Percentiles rank a stretch among this genome's conserved stretches.
These are phyloP conservation scores for Asterochloris sp. DNA, from an alignment of 139 green algal species.

Conservation along the genomic window DNA sequence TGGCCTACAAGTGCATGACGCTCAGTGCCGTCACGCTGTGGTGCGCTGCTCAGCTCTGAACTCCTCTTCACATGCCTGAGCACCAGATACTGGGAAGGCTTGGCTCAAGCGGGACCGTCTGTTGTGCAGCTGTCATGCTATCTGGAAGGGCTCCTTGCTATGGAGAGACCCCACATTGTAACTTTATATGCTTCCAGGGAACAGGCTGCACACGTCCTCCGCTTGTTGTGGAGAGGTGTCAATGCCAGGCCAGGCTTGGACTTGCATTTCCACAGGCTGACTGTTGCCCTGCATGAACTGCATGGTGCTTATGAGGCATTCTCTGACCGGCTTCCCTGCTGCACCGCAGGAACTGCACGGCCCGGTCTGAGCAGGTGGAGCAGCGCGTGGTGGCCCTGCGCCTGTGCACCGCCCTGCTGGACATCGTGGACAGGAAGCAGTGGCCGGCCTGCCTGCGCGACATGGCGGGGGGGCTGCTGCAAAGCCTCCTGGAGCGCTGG, in stretches of 20 bases:
- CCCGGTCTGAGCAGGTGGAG: slow-evolving; percentile 48
- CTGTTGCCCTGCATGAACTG: too few species aligned
- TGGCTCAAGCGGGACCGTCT: too few species aligned
- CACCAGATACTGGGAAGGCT: neutral
- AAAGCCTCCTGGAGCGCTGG: slow-evolving; percentile 54
- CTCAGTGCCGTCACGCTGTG: slow-evolving; percentile 31
- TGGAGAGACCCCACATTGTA: too few species aligned
- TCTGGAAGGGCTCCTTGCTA: too few species aligned
- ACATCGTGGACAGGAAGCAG: slow-evolving; percentile 31
- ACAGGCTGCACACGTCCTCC: too few species aligned
- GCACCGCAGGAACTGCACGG: slow-evolving; percentile 26
- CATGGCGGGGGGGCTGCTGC: slow-evolving; percentile 52
- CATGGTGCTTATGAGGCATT: too few species aligned
- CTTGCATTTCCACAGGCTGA: too few species aligned
- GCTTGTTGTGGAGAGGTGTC: too few species aligned
- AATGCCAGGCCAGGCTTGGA: too few species aligned
- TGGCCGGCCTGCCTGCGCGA: slow-evolving; percentile 64
- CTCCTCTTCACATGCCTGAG: neutral
- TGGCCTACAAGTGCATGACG: slow-evolving; percentile 51
- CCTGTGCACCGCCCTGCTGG: slow-evolving; percentile 37
- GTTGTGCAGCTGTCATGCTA: too few species aligned
- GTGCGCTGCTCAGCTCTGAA: neutral
- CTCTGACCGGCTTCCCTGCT: too few species aligned
- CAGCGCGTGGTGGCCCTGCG: slow-evolving; percentile 44
- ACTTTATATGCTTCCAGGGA: too few species aligned